Percentiles rank a stretch among this genome's conserved stretches.
phyloP scores from a whole-genome alignment of 257 asterid genomes.

The Asclepias syriaca region DNA sequence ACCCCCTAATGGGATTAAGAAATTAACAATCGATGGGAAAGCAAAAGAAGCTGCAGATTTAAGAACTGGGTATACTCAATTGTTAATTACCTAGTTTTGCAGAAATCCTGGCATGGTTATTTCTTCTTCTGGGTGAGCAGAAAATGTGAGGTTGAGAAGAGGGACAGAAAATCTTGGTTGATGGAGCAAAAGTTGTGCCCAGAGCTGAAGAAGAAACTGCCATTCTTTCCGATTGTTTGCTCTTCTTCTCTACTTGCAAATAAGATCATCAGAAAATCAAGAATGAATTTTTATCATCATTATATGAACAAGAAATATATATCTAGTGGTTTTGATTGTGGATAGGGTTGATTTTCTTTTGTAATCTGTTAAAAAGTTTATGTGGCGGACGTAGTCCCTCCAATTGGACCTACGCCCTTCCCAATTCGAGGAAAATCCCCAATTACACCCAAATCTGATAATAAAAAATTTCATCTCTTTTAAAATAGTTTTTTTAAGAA shows the following conservation, averaged over 20 bases:
- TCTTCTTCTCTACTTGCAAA: not conserved
- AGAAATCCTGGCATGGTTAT: slow-evolving; percentile 35
- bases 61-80: not conserved
- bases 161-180: slow-evolving; percentile 29
- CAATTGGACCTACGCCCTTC: not conserved
- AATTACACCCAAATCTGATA: no score
- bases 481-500: no score
- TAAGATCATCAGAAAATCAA: not conserved
- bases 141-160: slow-evolving; percentile 20
- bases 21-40: not conserved
- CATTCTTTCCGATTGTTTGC: not conserved
- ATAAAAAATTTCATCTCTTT: no score
- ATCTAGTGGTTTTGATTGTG: slow-evolving; percentile 4
- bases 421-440: no score
- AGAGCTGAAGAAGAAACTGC: slow-evolving; percentile 33
- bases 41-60: not conserved
- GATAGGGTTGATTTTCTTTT: slow-evolving; percentile 6
- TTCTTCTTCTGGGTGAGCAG: slow-evolving; percentile 26
- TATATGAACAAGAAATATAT: not conserved
- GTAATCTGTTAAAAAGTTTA: not conserved
- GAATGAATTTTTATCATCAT: not conserved
- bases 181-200: slow-evolving; percentile 27
- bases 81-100: slow-evolving; percentile 57
- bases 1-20: slow-evolving; percentile 39
- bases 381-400: not conserved